Base-by-base conservation (phyloP, 352 stramenopile species). In the Lagenidium giganteum region DNA sequence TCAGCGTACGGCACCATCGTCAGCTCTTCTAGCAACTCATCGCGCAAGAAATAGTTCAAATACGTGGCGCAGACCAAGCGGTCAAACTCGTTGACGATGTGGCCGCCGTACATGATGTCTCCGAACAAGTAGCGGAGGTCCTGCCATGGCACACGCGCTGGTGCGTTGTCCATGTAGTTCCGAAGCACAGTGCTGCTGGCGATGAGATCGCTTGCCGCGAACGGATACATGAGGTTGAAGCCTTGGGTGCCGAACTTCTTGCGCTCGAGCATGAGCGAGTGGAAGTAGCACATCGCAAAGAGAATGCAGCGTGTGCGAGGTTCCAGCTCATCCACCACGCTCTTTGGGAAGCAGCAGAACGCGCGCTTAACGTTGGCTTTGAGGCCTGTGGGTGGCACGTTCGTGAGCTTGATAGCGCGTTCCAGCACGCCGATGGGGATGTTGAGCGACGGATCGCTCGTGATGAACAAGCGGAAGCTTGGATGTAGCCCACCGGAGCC, bases 141-240 rank as follows among this genome's bases (percentile, higher is more conserved):
- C 5, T 75, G 77, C 87, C 88, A 97, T 24, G 88, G 87, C 3
- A 96, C 83, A 14, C 79, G 87, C 4, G 70, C 73, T 0, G 85
- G 85, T 1, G 79, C 83, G 36, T 90, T 96, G 28, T 97, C 88
- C 87, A 96, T 96, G 63, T 96, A 96, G 47, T 96, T 97, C 24
- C 70, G 64, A 4, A 97, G 48, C 35, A 95, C 83, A 1, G 78
- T 85, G 16, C 77, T 86, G 30, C 80, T 95, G 11, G 78, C 66
- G 5, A 92, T 55, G 17, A 97, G 57, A 42, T 97, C 87, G 17
- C 84, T 92, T 1, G 72, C 68, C 1, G 87, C 76, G 42, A 96
- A 97, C 24, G 87, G 87, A 38, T 97, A 97, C 24, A 78, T 54
- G 67, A 96, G 83, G 48, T 97, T 96, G 55, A 95, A 95, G 2